Conservation (phyloP, 2,329 filamentous ascomycete genomes). For the Furcasterigmium furcatum region DNA sequence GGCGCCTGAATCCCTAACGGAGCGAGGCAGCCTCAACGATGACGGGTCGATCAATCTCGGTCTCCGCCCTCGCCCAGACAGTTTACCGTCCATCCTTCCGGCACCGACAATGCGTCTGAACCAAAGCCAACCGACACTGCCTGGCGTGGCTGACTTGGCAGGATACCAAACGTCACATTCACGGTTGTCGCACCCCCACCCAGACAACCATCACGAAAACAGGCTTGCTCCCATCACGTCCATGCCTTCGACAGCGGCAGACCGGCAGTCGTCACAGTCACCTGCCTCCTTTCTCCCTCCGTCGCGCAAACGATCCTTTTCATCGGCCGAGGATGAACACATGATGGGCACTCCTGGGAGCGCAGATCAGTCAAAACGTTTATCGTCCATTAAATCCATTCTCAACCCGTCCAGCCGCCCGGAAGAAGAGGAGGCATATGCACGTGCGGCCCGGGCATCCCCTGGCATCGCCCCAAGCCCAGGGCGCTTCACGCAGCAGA, state of each 20-base stretch:
- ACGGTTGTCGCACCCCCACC: conserved; percentile 33
- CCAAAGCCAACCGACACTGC: conserved; percentile 28
- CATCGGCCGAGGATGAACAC: conserved; percentile 52
- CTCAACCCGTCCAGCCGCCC: conserved; percentile 52
- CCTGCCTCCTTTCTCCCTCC: conserved; percentile 58
- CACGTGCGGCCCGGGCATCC: conserved; percentile 38
- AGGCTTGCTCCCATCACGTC: conserved; percentile 54
- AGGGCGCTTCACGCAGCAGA: conserved; percentile 27
- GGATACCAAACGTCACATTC: conserved; percentile 47
- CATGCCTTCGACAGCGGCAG: conserved; percentile 33
- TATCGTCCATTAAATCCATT: conserved; percentile 75
- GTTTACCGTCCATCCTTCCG: conserved; percentile 43
- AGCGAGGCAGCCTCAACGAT: conserved; percentile 56
- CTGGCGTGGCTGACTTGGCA: conserved; percentile 38
- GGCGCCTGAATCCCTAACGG: conserved; percentile 32
- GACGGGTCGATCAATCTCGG: conserved; percentile 65
- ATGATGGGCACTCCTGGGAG: conserved; percentile 29
- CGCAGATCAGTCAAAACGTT: conserved; percentile 52
- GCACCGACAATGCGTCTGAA: conserved; percentile 39
- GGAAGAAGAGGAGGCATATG: conserved; percentile 33
- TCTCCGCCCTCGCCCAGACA: conserved; percentile 44
- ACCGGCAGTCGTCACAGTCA: conserved; percentile 56
- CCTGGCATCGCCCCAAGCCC: conserved; percentile 39
- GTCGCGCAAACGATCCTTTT: conserved; percentile 66
- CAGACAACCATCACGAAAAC: conserved; percentile 43